phyloP scores from a whole-genome alignment of 2,329 filamentous ascomycete species.

The Cladosporium halotolerans region DNA sequence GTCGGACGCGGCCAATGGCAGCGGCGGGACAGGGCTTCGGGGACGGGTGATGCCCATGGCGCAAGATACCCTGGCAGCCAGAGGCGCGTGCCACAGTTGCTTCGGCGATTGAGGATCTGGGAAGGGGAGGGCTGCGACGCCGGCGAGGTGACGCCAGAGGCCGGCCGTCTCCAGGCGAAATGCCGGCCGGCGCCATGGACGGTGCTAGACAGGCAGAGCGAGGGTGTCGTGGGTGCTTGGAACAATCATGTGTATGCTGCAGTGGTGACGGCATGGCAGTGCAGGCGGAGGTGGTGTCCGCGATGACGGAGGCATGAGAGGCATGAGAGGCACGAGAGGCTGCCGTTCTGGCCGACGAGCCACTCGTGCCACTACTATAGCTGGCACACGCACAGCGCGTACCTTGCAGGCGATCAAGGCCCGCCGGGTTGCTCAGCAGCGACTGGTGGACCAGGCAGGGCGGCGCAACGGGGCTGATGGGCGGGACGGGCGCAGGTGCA shows the following conservation, averaged over 20 bases:
- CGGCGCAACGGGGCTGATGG: conserved; percentile 1
- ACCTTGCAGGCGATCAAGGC: conserved; percentile 9
- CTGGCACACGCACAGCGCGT: conserved; percentile 6
- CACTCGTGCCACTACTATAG: background rate
- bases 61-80: conserved; percentile 10
- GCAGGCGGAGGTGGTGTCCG: no score
- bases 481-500: background rate
- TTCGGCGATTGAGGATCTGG: conserved; percentile 8
- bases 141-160: background rate
- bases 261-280: no score
- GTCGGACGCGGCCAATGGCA: background rate
- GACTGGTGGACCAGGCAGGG: no score
- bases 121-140: background rate
- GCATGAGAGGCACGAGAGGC: background rate
- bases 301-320: background rate
- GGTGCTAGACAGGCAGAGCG: background rate
- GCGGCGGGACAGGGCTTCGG: background rate
- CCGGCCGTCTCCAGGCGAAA: background rate
- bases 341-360: no score
- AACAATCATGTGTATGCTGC: background rate
- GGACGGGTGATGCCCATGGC: conserved; percentile 8
- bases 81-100: conserved; percentile 11
- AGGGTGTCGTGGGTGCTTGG: no score
- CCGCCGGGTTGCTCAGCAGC: conserved; percentile 8
- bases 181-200: conserved; percentile 1